Evolutionary conservation across 75 land plant species (phyloP).

Genomic region (Gnetum montanum): DNA sequence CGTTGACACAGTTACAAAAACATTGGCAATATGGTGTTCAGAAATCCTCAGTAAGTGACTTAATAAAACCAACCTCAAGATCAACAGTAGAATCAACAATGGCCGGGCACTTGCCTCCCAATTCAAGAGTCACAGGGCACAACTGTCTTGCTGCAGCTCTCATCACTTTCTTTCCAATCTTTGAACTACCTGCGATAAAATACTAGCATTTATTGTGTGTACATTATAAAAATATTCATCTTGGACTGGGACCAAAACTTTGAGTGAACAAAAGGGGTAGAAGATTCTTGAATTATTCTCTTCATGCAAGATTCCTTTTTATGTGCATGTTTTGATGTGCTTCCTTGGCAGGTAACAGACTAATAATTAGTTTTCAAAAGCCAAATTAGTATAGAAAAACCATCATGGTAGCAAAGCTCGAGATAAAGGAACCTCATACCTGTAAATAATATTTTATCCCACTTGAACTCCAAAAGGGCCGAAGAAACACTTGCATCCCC

Average conservation of each 20-base stretch:
- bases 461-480: constrained; percentile 43
- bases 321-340: too few relatives aligned
- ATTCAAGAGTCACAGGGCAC: constrained; percentile 64
- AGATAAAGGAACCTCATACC: constrained; percentile 46
- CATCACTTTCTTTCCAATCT: constrained; percentile 51
- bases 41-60: too few relatives aligned
- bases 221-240: not conserved
- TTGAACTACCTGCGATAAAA: constrained; percentile 34
- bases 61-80: too few relatives aligned
- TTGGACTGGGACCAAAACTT: too few relatives aligned
- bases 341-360: too few relatives aligned
- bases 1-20: too few relatives aligned
- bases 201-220: not conserved
- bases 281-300: too few relatives aligned
- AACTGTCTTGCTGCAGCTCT: constrained; percentile 65
- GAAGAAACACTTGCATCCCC: constrained; percentile 45
- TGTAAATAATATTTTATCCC: constrained; percentile 95
- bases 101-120: constrained; percentile 70
- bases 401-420: too few relatives aligned
- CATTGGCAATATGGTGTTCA: too few relatives aligned
- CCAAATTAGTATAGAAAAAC: not conserved
- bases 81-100: constrained; percentile 36
- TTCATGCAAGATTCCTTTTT: too few relatives aligned
- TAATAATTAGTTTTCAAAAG: too few relatives aligned
- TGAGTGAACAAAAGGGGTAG: too few relatives aligned